Base-by-base conservation (phyloP, 176 grass and related monocot genomes). In the Bothriochloa decipiens region DNA sequence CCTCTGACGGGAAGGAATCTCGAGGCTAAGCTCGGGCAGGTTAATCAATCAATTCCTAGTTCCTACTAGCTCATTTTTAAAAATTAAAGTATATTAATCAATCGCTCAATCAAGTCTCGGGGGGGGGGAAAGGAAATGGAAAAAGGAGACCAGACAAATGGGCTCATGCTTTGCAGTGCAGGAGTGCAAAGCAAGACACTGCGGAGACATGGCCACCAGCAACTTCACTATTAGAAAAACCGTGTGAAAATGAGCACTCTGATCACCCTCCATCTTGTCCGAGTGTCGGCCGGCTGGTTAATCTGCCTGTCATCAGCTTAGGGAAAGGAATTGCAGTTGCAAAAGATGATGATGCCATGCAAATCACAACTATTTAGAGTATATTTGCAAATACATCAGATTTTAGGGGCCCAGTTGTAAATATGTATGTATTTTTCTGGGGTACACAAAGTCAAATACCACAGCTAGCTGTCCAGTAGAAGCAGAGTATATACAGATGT, bases 241-340 rank as follows among this genome's bases (percentile, higher is more conserved):
- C 69, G 41, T 55, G 8, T 11, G 0, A 85, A 85, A 86, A 74
- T 42, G 40, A 58, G n/a, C 83, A 62, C 60, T 79, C 74, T 74
- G 67, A 58, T 90, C 72, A 35, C 83, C 52, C 43, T 72, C 74
- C 75, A 87, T 79, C 80, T 32, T 68, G 46, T 39, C 84, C 74
- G 49, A 49, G 80, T 47, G 88, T 90, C 84, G 88, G 80, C 83
- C 84, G 88, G 80, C 83, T 40, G 27, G 57, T 72, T 82, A 82
- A 62, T 64, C 26, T 40, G 49, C 2, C 29, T 32, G 29, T 46
- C 81, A 47, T 53, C 76, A 52, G 11, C 43, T 20, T 22, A 28
- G 8, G 6, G 15, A 82, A 60, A 60, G 37, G 18, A 79, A 83
- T 70, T 15, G 52, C 23, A 72, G 33, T 9, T 39, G 46, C 47